phyloP scores from a whole-genome alignment of 495 filamentous ascomycete genomes.

The Tuber umbilicatum region DNA sequence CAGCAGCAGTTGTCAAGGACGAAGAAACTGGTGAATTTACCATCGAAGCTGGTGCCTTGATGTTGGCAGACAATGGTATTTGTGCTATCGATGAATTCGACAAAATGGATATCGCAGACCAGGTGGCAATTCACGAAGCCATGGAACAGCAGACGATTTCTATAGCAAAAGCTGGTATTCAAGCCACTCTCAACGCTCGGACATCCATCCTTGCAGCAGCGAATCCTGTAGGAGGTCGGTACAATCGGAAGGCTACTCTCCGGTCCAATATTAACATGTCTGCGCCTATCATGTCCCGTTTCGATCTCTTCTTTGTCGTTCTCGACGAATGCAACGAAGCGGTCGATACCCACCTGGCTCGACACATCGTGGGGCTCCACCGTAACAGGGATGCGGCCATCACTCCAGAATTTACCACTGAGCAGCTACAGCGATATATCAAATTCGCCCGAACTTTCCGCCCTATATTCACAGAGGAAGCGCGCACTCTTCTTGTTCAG shows the following conservation, averaged over 20 bases:
- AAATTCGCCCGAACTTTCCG: slow-evolving; percentile 92
- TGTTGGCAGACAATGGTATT: slow-evolving; percentile 95
- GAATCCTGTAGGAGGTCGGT: slow-evolving; percentile 91
- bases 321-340: slow-evolving; percentile 92
- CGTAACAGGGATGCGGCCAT: slow-evolving; percentile 85
- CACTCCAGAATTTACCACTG: slow-evolving; percentile 85
- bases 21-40: slow-evolving; percentile 98
- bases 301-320: slow-evolving; percentile 98
- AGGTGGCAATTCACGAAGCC: slow-evolving; percentile 99
- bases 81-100: slow-evolving; percentile 99
- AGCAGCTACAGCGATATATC: slow-evolving; percentile 95
- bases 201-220: slow-evolving; percentile 94
- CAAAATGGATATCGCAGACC: slow-evolving; percentile 97
- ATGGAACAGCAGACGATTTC: slow-evolving; percentile 99
- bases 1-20: slow-evolving; percentile 93
- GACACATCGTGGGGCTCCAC: slow-evolving; percentile 93
- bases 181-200: slow-evolving; percentile 91
- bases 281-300: slow-evolving; percentile 97
- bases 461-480: slow-evolving; percentile 83
- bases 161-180: slow-evolving; percentile 97
- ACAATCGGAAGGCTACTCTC: slow-evolving; percentile 91
- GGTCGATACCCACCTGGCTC: slow-evolving; percentile 80
- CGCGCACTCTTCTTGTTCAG: slow-evolving; percentile 74
- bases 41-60: slow-evolving; percentile 95
- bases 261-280: slow-evolving; percentile 96